phyloP scores from a whole-genome alignment of 208 protist species.

The Trichomonas tenax region DNA sequence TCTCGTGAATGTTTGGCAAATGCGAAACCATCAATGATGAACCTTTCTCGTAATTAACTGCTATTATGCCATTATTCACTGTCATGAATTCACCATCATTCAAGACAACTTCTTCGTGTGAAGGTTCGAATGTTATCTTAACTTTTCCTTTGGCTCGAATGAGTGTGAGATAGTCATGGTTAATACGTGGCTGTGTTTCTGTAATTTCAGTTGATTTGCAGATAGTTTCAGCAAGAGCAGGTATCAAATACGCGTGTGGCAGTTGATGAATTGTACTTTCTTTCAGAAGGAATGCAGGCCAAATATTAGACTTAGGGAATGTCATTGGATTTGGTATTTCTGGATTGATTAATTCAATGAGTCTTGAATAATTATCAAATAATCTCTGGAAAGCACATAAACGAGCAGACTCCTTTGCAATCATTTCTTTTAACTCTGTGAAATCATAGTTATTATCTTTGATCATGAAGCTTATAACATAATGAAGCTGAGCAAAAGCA shows the following conservation, averaged over 20 bases:
- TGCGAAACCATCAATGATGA: neutral
- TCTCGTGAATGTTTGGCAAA: neutral
- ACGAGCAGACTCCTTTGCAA: neutral
- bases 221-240: neutral
- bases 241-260: neutral
- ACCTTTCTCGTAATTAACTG: neutral
- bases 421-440: neutral
- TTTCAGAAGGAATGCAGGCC: neutral
- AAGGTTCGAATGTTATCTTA: neutral
- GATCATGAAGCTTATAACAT: neutral
- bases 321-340: neutral
- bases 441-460: neutral
- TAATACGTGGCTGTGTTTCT: neutral
- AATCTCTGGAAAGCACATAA: neutral
- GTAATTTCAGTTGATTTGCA: neutral
- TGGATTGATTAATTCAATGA: neutral
- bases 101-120: neutral
- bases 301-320: neutral
- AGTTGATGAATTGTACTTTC: neutral
- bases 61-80: neutral
- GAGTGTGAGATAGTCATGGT: neutral
- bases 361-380: neutral
- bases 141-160: neutral
- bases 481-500: neutral
- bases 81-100: neutral